phyloP scores from a whole-genome alignment of 768 basidiomycete species.

The Suillus discolor region DNA sequence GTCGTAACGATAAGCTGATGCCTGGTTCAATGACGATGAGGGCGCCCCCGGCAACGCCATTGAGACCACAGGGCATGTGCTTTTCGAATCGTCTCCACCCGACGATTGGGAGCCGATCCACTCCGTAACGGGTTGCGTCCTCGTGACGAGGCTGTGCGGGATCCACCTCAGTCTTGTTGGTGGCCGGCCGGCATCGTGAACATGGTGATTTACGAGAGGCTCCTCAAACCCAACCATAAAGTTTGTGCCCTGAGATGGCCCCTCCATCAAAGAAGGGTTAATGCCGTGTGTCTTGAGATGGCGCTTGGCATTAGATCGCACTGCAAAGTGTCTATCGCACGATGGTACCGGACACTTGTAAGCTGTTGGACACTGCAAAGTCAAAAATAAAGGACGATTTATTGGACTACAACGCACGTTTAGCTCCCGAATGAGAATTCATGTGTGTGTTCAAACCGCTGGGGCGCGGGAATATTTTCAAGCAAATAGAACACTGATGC shows the following conservation, averaged over 20 bases:
- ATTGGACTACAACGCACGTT: constrained; percentile 38
- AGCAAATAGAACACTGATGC: constrained; percentile 49
- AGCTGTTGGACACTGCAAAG: constrained; percentile 18
- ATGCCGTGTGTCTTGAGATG: constrained; percentile 79
- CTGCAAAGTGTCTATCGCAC: constrained; percentile 71
- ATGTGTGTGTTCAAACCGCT: constrained; percentile 55
- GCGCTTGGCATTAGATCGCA: constrained; percentile 80
- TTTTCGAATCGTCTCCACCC: constrained; percentile 17
- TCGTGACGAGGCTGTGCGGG: constrained; percentile 36
- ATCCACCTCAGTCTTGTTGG: constrained; percentile 45
- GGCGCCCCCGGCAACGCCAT: constrained; percentile 39
- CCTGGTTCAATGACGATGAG: constrained; percentile 33
- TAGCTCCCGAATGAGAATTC: constrained; percentile 55
- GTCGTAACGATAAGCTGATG: constrained; percentile 36
- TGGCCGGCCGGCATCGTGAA: constrained; percentile 39
- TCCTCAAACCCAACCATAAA: constrained; percentile 48
- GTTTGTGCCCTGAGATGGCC: constrained; percentile 19
- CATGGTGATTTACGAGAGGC: constrained; percentile 44
- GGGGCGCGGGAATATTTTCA: constrained; percentile 50
- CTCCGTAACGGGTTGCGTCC: constrained; percentile 29
- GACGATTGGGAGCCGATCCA: constrained; percentile 25
- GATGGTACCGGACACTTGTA: constrained; percentile 55
- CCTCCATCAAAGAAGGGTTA: constrained; percentile 26
- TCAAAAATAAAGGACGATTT: constrained; percentile 1
- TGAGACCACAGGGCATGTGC: constrained; percentile 36